Percentiles rank a stretch among this genome's conserved stretches.
Evolutionary conservation across 2,329 filamentous ascomycete species (phyloP).

Genomic region (Talaromyces sp.): DNA sequence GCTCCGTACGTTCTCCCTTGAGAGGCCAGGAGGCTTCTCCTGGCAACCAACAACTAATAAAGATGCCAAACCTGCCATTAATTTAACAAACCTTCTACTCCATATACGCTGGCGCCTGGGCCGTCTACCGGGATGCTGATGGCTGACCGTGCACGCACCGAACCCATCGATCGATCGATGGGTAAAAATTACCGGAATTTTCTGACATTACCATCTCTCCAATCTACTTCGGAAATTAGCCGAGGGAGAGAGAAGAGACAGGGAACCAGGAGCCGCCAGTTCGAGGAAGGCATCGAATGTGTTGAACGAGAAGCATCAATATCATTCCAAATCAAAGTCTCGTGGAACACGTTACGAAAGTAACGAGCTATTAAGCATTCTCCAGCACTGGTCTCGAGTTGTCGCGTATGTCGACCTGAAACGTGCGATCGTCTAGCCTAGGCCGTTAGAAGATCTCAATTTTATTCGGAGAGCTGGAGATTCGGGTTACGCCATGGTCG

Average conservation of each 20-base stretch:
- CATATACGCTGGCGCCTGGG: constrained; percentile 8
- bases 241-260: neutral
- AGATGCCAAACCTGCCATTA: neutral
- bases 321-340: neutral
- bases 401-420: neutral
- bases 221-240: neutral
- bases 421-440: constrained; percentile 8
- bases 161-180: constrained; percentile 15
- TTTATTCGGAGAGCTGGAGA: neutral
- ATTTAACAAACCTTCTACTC: constrained; percentile 1
- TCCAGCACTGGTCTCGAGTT: neutral
- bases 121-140: constrained; percentile 7
- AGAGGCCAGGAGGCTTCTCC: neutral
- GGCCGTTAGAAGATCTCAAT: constrained; percentile 11
- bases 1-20: neutral
- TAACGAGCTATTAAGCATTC: neutral
- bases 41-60: neutral
- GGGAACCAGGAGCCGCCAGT: neutral
- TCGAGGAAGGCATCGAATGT: neutral
- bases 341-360: neutral
- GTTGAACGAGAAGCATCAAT: neutral
- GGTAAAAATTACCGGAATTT: neutral
- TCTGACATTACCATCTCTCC: neutral
- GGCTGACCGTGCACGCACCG: constrained; percentile 13
- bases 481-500: neutral